A percentile compares a stretch with the other conserved stretches of the same genome.
Evolutionary conservation across 148 eudicot genomes (phyloP).

Genomic region (Silene latifolia): DNA sequence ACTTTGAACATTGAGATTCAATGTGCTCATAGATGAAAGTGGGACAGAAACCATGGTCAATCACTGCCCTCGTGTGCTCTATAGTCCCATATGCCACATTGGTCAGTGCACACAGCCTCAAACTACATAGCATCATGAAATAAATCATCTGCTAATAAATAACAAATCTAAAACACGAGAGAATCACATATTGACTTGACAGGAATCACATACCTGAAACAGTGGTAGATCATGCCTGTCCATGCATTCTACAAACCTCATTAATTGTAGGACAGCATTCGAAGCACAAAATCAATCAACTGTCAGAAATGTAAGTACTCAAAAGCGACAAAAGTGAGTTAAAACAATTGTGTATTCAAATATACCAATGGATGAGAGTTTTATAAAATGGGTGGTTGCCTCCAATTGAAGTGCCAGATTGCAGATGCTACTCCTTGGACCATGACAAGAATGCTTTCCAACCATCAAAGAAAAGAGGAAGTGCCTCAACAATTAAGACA

Average conservation of each 20-base stretch:
- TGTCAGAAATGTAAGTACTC: conserved; percentile 12
- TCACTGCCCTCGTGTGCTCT: no score
- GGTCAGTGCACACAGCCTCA: no score
- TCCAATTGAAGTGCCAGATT: conserved; percentile 72
- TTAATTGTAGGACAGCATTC: conserved; percentile 88
- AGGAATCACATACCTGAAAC: conserved; percentile 49
- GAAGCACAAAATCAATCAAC: conserved; percentile 26
- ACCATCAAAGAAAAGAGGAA: conserved; percentile 38
- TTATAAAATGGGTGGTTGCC: conserved; percentile 80
- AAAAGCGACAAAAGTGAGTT: neutral
- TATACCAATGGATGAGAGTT: conserved; percentile 77
- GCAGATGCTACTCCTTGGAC: conserved; percentile 84
- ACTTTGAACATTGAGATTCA: no score
- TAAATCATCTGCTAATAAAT: no score
- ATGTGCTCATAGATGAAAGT: no score
- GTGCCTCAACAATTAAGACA: no score
- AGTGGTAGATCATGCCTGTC: conserved; percentile 79
- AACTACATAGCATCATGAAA: no score
- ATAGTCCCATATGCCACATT: no score
- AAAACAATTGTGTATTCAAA: neutral
- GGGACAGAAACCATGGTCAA: no score
- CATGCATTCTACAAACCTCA: conserved; percentile 85
- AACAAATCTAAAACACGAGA: no score
- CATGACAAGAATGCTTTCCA: conserved; percentile 81
- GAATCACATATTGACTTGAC: no score